These are phyloP conservation scores for Zymoseptoria tritici DNA, from an alignment of 2,329 filamentous ascomycete species.

Conservation along the genomic window DNA sequence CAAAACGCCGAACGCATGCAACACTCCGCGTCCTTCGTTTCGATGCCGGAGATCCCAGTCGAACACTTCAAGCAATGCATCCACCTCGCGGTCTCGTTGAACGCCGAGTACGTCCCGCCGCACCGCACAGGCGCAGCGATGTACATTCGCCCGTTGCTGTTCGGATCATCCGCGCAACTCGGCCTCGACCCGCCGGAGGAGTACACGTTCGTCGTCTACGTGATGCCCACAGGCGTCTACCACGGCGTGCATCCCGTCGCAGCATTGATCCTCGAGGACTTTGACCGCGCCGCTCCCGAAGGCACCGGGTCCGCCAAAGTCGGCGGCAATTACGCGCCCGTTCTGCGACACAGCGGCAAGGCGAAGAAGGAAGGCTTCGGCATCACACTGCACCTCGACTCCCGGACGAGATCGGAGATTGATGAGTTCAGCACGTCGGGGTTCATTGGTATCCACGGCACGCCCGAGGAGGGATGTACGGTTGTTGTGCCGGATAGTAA, in stretches of 20 bases:
- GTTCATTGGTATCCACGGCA: constrained; percentile 71
- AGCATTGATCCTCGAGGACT: constrained; percentile 81
- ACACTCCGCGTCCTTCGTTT: constrained; percentile 74
- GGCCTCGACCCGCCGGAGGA: constrained; percentile 82
- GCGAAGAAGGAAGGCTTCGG: constrained; percentile 73
- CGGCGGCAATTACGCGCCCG: constrained; percentile 92
- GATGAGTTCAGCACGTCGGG: constrained; percentile 95
- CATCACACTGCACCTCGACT: constrained; percentile 93
- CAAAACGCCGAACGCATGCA: constrained; percentile 80
- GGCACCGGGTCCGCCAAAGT: constrained; percentile 90
- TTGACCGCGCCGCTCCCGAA: constrained; percentile 86
- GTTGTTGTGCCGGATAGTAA: constrained; percentile 81
- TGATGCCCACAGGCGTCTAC: constrained; percentile 87
- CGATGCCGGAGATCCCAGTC: constrained; percentile 71
- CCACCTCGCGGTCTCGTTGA: constrained; percentile 73
- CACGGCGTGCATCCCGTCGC: constrained; percentile 85
- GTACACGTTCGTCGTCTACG: constrained; percentile 85
- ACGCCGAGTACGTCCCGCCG: constrained; percentile 85
- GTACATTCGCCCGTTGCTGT: constrained; percentile 85
- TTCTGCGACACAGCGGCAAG: constrained; percentile 77
- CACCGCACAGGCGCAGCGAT: constrained; percentile 82
- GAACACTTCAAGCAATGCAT: constrained; percentile 69
- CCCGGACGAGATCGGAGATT: constrained; percentile 71
- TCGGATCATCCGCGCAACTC: constrained; percentile 79
- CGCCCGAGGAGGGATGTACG: constrained; percentile 49